A percentile compares a stretch with the other conserved stretches of the same genome.
Evolutionary conservation across 257 asterid species (phyloP).

Genomic region (Paraleonurus japonicus): DNA sequence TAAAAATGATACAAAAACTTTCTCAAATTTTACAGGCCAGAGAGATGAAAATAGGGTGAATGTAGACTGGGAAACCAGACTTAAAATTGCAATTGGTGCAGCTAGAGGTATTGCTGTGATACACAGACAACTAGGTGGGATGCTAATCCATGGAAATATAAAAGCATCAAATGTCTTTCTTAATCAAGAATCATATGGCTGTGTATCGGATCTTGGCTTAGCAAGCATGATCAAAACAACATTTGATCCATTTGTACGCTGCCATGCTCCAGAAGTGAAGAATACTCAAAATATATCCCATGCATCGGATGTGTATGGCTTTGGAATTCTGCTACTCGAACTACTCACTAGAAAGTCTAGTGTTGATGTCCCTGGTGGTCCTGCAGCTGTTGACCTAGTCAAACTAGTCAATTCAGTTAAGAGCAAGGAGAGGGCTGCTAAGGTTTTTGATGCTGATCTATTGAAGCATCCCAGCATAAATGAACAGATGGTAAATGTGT

Average conservation of each 20-base stretch:
- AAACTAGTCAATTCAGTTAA: slow-evolving; percentile 22
- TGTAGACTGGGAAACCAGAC: slow-evolving; percentile 27
- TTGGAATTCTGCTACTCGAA: slow-evolving; percentile 34
- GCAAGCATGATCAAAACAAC: neutral
- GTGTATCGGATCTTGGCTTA: slow-evolving; percentile 30
- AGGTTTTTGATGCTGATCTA: slow-evolving; percentile 29
- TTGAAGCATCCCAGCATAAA: slow-evolving; percentile 11
- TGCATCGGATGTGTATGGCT: slow-evolving; percentile 37
- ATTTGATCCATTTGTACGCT: slow-evolving; percentile 5
- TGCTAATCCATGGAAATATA: slow-evolving; percentile 35
- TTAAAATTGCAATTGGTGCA: slow-evolving; percentile 29
- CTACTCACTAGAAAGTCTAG: slow-evolving; percentile 28
- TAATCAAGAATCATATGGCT: slow-evolving; percentile 2
- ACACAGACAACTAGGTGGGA: slow-evolving; percentile 17
- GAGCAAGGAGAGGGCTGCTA: slow-evolving; percentile 11
- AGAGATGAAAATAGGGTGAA: neutral
- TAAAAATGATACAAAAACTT: neutral
- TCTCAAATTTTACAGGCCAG: slow-evolving; percentile 24
- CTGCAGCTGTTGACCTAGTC: slow-evolving; percentile 31
- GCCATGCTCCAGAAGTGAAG: slow-evolving; percentile 30
- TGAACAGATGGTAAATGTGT: slow-evolving; percentile 18
- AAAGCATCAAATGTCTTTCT: slow-evolving; percentile 32
- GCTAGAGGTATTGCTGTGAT: slow-evolving; percentile 31
- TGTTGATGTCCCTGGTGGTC: slow-evolving; percentile 22
- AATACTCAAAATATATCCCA: slow-evolving; percentile 20